A percentile compares a stretch with the other conserved stretches of the same genome.
Conservation (phyloP, 2,329 filamentous ascomycete species). For the Aspergillus eucalypticola region DNA sequence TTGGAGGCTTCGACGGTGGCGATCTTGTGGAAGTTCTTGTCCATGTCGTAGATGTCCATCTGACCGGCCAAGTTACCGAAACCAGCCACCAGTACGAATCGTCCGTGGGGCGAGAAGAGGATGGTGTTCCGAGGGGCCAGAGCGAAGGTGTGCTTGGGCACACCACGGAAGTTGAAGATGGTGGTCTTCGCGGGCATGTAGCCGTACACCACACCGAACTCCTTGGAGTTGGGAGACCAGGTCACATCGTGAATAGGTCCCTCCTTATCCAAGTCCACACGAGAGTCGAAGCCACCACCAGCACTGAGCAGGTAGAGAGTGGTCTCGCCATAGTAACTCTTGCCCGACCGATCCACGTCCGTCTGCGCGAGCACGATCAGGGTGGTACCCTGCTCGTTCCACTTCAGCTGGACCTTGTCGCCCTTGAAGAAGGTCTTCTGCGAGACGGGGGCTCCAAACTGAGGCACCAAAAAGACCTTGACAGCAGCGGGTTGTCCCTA, state of each 20-base stretch:
- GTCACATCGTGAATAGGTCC: slow-evolving; percentile 96
- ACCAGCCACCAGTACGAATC: slow-evolving; percentile 89
- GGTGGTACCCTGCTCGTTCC: slow-evolving; percentile 90
- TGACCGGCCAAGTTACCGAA: slow-evolving; percentile 97
- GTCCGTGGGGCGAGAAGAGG: slow-evolving; percentile 87
- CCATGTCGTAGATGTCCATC: slow-evolving; percentile 95
- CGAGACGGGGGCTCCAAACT: slow-evolving; percentile 79
- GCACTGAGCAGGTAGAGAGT: slow-evolving; percentile 93
- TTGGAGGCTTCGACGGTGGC: slow-evolving; percentile 94
- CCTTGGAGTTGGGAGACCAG: slow-evolving; percentile 98
- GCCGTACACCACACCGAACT: slow-evolving; percentile 96
- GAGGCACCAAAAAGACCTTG: slow-evolving; percentile 89
- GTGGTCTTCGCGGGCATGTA: slow-evolving; percentile 99
- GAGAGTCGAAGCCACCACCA: slow-evolving; percentile 87
- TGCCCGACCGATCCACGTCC: slow-evolving; percentile 96
- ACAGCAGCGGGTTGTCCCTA: slow-evolving; percentile 91
- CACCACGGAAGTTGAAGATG: slow-evolving; percentile 89
- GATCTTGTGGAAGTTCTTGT: slow-evolving; percentile 90
- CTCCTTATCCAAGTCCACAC: slow-evolving; percentile 91
- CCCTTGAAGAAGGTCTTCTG: slow-evolving; percentile 99
- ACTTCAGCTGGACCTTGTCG: slow-evolving; percentile 98
- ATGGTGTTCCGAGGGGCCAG: slow-evolving; percentile 92
- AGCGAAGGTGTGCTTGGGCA: slow-evolving; percentile 80
- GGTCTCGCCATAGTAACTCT: slow-evolving; percentile 99
- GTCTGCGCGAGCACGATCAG: slow-evolving; percentile 95